Percentiles rank a stretch among this genome's conserved stretches.
Conservation (phyloP, 148 eudicot genomes). For the Camellia lanceoleosa region DNA sequence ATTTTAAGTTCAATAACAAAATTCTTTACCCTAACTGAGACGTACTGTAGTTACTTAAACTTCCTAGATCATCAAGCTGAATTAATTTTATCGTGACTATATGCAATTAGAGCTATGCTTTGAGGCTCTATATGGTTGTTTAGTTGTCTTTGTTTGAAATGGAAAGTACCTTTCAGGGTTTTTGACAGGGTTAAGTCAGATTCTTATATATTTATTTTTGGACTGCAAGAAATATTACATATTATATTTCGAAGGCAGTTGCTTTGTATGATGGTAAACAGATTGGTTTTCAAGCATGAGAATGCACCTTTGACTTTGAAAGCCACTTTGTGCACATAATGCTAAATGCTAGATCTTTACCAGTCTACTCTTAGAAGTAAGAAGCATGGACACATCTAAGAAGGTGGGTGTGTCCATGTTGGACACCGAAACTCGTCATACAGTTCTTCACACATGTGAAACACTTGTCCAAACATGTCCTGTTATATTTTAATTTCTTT, state of each 20-base stretch:
- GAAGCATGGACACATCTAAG: too few relatives aligned
- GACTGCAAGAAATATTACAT: too few relatives aligned
- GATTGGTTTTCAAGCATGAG: neutral
- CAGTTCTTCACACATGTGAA: too few relatives aligned
- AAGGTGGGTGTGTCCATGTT: too few relatives aligned
- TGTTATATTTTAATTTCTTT: neutral
- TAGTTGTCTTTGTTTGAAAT: neutral
- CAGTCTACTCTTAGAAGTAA: neutral
- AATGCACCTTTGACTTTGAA: neutral
- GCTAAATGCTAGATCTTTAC: neutral
- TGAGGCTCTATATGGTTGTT: neutral
- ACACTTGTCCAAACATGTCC: neutral
- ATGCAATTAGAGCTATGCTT: neutral
- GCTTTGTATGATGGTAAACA: neutral
- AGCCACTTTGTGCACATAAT: neutral
- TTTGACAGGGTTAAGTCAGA: neutral
- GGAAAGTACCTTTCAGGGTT: neutral
- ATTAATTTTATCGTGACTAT: neutral
- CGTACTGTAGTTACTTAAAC: neutral
- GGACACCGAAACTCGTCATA: too few relatives aligned
- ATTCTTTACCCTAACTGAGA: neutral
- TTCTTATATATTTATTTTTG: neutral
- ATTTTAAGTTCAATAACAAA: neutral
- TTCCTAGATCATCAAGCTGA: neutral
- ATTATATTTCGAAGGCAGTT: neutral